Percentiles rank a stretch among this genome's conserved stretches.
Evolutionary conservation across 495 filamentous ascomycete species (phyloP).

Genomic region (Neurospora sp.): DNA sequence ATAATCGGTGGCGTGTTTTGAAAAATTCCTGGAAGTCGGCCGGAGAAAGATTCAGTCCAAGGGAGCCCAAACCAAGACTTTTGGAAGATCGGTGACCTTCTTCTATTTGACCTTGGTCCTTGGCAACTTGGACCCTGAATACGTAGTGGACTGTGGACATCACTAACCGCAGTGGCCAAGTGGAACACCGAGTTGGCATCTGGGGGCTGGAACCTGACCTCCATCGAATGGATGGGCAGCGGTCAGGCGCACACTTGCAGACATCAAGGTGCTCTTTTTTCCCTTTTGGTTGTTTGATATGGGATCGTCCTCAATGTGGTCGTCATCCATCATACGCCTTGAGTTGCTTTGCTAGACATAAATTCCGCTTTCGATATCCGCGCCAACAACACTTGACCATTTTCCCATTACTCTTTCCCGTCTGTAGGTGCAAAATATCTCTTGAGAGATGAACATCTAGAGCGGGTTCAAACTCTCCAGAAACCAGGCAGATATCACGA

Average conservation of each 20-base stretch:
- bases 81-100: not conserved
- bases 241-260: not conserved
- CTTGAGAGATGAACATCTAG: not conserved
- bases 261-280: not conserved
- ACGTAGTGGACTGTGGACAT: not conserved
- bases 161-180: not conserved
- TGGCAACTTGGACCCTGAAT: constrained; percentile 7
- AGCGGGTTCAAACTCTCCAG: not conserved
- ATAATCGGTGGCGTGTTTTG: constrained; percentile 3
- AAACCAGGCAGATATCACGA: not conserved
- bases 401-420: not conserved
- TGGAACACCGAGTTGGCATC: not conserved
- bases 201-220: not conserved
- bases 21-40: not conserved
- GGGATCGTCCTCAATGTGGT: not conserved
- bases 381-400: not conserved
- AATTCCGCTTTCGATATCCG: not conserved
- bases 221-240: not conserved
- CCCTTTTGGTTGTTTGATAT: not conserved
- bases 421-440: not conserved
- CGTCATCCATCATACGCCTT: not conserved
- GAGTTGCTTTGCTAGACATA: not conserved
- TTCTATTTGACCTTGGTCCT: constrained; percentile 1
- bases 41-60: not conserved
- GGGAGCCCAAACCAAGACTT: constrained; percentile 6